Evolutionary conservation across 768 basidiomycete species (phyloP).

Genomic region (Russula foetens): DNA sequence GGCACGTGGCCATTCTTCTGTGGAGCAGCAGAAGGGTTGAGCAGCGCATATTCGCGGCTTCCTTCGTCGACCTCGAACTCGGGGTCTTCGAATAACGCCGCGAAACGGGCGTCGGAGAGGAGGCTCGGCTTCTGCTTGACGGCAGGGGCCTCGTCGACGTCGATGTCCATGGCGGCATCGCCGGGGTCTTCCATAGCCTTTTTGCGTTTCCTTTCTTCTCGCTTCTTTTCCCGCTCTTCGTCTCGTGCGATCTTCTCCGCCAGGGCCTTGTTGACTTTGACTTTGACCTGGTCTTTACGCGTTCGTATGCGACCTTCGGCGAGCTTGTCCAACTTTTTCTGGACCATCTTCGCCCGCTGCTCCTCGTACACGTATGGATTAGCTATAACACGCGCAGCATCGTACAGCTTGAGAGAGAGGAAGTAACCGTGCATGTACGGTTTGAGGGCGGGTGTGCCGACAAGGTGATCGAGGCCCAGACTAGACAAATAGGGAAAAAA

Average conservation of each 20-base stretch:
- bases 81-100: conserved; percentile 82
- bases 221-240: conserved; percentile 52
- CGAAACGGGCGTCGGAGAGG: conserved; percentile 83
- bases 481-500: conserved; percentile 32
- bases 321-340: conserved; percentile 88
- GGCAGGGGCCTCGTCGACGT: conserved; percentile 28
- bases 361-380: conserved; percentile 96
- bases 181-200: conserved; percentile 33
- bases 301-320: conserved; percentile 88
- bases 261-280: conserved; percentile 78
- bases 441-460: conserved; percentile 92
- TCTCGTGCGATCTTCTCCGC: conserved; percentile 75
- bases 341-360: conserved; percentile 81
- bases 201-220: conserved; percentile 40
- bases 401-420: conserved; percentile 90
- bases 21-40: conserved; percentile 81
- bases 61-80: conserved; percentile 89
- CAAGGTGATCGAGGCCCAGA: conserved; percentile 88
- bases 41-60: conserved; percentile 80
- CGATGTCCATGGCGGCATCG: conserved; percentile 31
- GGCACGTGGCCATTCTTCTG: conserved; percentile 30
- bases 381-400: conserved; percentile 89
- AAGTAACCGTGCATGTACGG: conserved; percentile 99
- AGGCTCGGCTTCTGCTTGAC: conserved; percentile 37
- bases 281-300: conserved; percentile 52